Evolutionary conservation across 331 rosid genomes (phyloP).

Genomic region (Spiraea crenata): DNA sequence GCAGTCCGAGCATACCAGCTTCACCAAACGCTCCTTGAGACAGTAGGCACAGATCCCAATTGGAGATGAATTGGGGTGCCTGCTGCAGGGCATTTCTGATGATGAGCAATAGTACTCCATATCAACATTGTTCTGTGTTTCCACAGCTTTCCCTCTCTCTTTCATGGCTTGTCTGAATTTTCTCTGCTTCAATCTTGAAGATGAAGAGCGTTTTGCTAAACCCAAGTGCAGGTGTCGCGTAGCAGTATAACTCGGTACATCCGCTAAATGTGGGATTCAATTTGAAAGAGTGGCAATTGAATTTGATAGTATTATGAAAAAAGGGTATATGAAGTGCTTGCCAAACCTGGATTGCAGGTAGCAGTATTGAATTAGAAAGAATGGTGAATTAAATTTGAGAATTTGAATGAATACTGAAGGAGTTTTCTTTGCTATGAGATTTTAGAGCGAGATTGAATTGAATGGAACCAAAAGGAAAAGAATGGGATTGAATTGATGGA

Average conservation of each 20-base stretch:
- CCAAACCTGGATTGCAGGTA: too few relatives aligned
- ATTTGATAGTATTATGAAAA: too few relatives aligned
- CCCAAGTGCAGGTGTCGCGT: too few relatives aligned
- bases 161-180: slow-evolving; percentile 39
- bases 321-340: too few relatives aligned
- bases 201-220: neutral
- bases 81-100: slow-evolving; percentile 68
- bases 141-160: slow-evolving; percentile 74
- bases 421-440: slow-evolving; percentile 22
- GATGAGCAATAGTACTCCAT: slow-evolving; percentile 71
- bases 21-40: slow-evolving; percentile 75
- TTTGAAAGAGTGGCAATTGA: too few relatives aligned
- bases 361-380: slow-evolving; percentile 6
- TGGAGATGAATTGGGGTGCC: slow-evolving; percentile 78
- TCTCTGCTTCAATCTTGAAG: slow-evolving; percentile 14
- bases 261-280: too few relatives aligned
- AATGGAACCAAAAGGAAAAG: too few relatives aligned
- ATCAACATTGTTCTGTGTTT: slow-evolving; percentile 40
- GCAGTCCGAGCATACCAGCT: slow-evolving; percentile 93
- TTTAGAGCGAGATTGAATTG: slow-evolving; percentile 33
- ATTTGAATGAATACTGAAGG: neutral
- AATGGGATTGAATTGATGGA: slow-evolving; percentile 32
- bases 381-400: neutral
- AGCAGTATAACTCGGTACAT: too few relatives aligned
- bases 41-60: slow-evolving; percentile 85